Evolutionary conservation across 2,329 filamentous ascomycete genomes (phyloP).

Genomic region (Penicillium crustosum): DNA sequence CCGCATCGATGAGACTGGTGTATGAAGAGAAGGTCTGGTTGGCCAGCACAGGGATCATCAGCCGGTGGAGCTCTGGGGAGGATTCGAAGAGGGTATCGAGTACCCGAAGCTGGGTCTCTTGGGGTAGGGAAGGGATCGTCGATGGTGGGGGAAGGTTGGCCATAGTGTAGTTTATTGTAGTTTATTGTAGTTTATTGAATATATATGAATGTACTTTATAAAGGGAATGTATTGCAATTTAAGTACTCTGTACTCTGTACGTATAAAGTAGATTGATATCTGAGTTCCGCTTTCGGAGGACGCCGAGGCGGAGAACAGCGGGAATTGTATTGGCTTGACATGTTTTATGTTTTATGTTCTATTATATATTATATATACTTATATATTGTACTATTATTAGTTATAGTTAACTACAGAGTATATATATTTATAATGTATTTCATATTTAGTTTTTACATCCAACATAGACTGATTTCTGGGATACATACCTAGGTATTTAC

Average conservation of each 20-base stretch:
- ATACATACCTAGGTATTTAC: not conserved
- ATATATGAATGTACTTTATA: too few species aligned
- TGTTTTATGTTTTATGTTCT: too few species aligned
- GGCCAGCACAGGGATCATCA: slow-evolving; percentile 68
- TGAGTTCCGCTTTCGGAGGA: slow-evolving; percentile 18
- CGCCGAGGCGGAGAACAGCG: slow-evolving; percentile 21
- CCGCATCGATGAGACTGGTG: slow-evolving; percentile 63
- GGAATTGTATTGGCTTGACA: not conserved
- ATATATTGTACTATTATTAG: too few species aligned
- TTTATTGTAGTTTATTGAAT: not conserved
- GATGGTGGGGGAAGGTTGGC: slow-evolving; percentile 57
- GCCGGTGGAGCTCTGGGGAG: slow-evolving; percentile 68
- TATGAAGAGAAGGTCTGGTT: slow-evolving; percentile 66
- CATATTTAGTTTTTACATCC: not conserved
- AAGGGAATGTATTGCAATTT: not conserved
- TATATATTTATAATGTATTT: not conserved
- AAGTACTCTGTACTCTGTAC: slow-evolving; percentile 1
- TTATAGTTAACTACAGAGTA: too few species aligned
- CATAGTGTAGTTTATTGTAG: slow-evolving; percentile 19
- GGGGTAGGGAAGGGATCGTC: slow-evolving; percentile 57
- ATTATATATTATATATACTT: too few species aligned
- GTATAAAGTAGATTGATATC: not conserved
- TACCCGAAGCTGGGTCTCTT: slow-evolving; percentile 52
- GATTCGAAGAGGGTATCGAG: slow-evolving; percentile 86
- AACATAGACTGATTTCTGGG: not conserved